These are phyloP conservation scores for Alternaria viburni DNA, from an alignment of 2,329 filamentous ascomycete genomes.

Conservation along the genomic window DNA sequence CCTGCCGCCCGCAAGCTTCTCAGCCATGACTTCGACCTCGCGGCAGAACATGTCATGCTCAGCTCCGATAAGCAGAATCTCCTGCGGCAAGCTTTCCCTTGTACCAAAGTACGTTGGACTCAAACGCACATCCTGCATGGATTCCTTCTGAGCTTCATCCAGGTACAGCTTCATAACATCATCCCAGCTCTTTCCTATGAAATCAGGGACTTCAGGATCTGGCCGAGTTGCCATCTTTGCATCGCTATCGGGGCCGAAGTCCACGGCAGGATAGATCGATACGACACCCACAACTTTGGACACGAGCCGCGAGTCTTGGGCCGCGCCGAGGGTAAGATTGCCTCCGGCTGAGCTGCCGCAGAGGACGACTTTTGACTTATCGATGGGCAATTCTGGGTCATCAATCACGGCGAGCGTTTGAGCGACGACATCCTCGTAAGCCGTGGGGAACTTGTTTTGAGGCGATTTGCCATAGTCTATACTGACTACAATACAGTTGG, in stretches of 20 bases:
- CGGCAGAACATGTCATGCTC: not conserved
- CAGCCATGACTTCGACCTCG: not conserved
- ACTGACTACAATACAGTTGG: not conserved
- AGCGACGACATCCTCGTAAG: not conserved
- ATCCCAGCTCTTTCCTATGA: not conserved
- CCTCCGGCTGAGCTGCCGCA: not conserved
- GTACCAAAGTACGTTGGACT: not conserved
- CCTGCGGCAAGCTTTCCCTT: not conserved
- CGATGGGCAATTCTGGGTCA: not conserved
- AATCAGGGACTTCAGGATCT: not conserved
- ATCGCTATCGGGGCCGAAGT: not conserved
- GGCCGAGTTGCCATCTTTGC: not conserved
- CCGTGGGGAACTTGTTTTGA: not conserved
- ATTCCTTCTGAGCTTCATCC: not conserved
- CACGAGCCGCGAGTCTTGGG: not conserved
- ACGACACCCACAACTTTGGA: not conserved
- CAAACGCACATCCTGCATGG: not conserved
- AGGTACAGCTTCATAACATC: not conserved
- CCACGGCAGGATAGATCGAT: not conserved
- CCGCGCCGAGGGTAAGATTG: not conserved
- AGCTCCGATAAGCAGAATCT: not conserved
- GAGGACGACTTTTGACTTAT: not conserved
- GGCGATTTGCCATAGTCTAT: not conserved
- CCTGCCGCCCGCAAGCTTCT: not conserved
- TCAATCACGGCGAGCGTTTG: not conserved